Conservation (phyloP, 2,329 filamentous ascomycete species). For the Aspergillus fijiensis region DNA sequence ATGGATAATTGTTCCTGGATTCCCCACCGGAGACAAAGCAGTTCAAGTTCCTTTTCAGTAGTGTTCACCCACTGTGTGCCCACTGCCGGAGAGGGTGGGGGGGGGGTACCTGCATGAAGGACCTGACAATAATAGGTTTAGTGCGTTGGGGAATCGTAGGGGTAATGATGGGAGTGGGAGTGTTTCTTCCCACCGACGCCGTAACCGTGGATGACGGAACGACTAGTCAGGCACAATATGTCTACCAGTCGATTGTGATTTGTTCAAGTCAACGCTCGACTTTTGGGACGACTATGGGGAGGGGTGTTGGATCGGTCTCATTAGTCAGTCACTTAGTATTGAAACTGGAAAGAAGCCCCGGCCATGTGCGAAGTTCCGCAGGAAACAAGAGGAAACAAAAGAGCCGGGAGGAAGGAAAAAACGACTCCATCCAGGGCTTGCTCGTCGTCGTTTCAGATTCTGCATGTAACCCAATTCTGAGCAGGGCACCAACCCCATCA, state of each 20-base stretch:
- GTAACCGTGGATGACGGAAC: background rate
- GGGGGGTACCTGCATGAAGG: background rate
- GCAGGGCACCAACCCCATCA: background rate
- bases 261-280: background rate
- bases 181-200: background rate
- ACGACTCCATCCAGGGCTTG: background rate
- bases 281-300: too few species aligned
- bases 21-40: background rate
- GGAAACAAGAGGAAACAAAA: background rate
- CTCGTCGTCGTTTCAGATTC: conserved; percentile 18
- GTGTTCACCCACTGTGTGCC: background rate
- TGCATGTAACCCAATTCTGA: conserved; percentile 12
- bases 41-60: background rate
- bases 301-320: too few species aligned
- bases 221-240: background rate
- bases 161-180: background rate
- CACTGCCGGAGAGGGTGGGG: background rate
- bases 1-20: background rate
- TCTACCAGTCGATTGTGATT: background rate
- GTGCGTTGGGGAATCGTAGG: background rate
- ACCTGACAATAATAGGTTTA: conserved; percentile 3
- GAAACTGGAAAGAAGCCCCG: background rate
- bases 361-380: background rate
- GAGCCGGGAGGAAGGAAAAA: background rate
- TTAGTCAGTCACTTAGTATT: too few species aligned